Percentiles rank a stretch among this genome's conserved stretches.
phyloP scores from a whole-genome alignment of 2,329 filamentous ascomycete species.

The Fusarium dlaminii region DNA sequence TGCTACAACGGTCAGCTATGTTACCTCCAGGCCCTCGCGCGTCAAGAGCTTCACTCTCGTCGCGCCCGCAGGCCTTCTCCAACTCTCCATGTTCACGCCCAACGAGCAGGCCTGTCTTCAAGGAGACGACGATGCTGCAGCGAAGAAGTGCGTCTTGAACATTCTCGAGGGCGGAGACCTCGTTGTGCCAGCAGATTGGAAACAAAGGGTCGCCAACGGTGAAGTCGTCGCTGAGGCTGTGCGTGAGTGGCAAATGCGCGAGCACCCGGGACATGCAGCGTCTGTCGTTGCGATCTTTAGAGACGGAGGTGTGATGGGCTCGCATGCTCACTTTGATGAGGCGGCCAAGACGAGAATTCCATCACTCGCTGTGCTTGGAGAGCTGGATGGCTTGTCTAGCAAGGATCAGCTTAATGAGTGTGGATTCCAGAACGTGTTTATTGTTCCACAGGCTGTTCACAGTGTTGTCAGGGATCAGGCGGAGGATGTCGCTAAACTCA shows the following conservation, averaged over 20 bases:
- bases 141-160: slow-evolving; percentile 49
- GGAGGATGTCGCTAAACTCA: slow-evolving; percentile 23
- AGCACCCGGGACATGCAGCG: slow-evolving; percentile 56
- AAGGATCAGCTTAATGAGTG: slow-evolving; percentile 12
- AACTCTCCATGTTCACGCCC: slow-evolving; percentile 37
- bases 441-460: slow-evolving; percentile 37
- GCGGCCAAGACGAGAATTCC: slow-evolving; percentile 18
- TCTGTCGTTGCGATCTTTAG: slow-evolving; percentile 58
- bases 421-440: slow-evolving; percentile 35
- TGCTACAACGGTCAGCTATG: slow-evolving; percentile 51
- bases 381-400: slow-evolving; percentile 35
- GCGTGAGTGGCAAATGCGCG: slow-evolving; percentile 56
- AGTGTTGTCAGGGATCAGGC: slow-evolving; percentile 40
- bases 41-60: slow-evolving; percentile 50
- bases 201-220: slow-evolving; percentile 50
- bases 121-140: slow-evolving; percentile 43
- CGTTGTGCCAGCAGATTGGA: slow-evolving; percentile 55
- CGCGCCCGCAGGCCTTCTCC: slow-evolving; percentile 58
- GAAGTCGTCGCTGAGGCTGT: slow-evolving; percentile 59
- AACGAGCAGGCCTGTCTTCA: slow-evolving; percentile 39
- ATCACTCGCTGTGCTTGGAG: slow-evolving; percentile 36
- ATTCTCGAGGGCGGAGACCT: slow-evolving; percentile 56
- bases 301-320: slow-evolving; percentile 55
- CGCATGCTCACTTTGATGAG: slow-evolving; percentile 33
- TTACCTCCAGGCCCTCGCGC: slow-evolving; percentile 43